Evolutionary conservation across 2,329 filamentous ascomycete genomes (phyloP).

Genomic region (Colletotrichum limetticola): DNA sequence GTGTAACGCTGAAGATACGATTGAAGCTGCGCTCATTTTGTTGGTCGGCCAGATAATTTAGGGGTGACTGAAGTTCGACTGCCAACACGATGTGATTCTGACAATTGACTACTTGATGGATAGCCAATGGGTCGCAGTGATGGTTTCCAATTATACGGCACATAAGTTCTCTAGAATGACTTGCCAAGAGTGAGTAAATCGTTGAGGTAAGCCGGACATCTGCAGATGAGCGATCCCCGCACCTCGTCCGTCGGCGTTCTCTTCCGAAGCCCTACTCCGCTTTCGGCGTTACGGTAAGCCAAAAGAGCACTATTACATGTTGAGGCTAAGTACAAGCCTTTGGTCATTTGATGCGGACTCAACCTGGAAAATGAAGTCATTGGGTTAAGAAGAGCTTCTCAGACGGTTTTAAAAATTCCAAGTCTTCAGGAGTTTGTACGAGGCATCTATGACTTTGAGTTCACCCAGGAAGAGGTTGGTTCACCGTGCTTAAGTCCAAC

Average conservation of each 20-base stretch:
- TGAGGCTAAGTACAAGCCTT: no score
- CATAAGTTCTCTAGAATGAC: not conserved
- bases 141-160: not conserved
- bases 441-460: no score
- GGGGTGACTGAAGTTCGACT: not conserved
- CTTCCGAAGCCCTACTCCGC: conserved; percentile 4
- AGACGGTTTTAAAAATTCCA: no score
- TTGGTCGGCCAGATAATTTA: not conserved
- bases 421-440: no score
- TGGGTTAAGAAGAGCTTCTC: no score
- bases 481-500: no score
- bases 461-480: no score
- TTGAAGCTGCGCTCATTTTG: not conserved
- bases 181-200: conserved; percentile 6
- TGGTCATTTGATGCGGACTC: no score
- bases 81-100: not conserved
- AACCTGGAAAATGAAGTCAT: no score
- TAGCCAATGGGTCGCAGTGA: not conserved
- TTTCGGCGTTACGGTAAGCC: not conserved
- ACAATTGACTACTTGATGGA: not conserved
- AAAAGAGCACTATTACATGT: not conserved
- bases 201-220: not conserved
- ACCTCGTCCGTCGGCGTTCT: not conserved
- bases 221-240: not conserved
- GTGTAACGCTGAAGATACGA: not conserved